Conservation (phyloP, 1,284 basidiomycete species). For the Blastosporella zonata region DNA sequence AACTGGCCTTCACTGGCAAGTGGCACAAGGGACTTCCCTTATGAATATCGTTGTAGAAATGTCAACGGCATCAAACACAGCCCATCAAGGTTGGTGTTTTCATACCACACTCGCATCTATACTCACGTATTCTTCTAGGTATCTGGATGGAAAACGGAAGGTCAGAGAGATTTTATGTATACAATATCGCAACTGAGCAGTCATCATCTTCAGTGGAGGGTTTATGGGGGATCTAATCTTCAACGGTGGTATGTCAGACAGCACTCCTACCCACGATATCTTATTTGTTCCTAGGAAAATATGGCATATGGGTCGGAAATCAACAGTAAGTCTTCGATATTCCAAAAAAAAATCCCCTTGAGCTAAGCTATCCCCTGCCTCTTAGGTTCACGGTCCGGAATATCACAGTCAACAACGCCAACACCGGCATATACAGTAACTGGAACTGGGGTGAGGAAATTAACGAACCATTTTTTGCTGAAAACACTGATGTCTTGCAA, state of each 20-base stretch:
- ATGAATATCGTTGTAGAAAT: conserved; percentile 66
- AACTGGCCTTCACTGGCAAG: conserved; percentile 69
- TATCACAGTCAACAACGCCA: conserved; percentile 53
- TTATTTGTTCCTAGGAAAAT: conserved; percentile 34
- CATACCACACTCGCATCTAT: neutral
- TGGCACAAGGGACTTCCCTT: conserved; percentile 76
- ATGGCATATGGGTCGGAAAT: conserved; percentile 65
- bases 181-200: neutral
- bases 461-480: conserved; percentile 10
- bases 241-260: conserved; percentile 43
- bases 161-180: conserved; percentile 25
- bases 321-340: conserved; percentile 49
- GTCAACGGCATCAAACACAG: conserved; percentile 52
- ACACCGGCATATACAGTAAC: conserved; percentile 35
- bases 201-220: conserved; percentile 46
- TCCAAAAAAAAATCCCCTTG: neutral
- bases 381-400: conserved; percentile 42
- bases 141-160: conserved; percentile 72
- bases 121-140: conserved; percentile 28
- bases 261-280: neutral
- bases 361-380: neutral
- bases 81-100: conserved; percentile 49
- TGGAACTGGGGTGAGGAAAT: conserved; percentile 59
- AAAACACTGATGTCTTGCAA: neutral
- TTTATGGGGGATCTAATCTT: conserved; percentile 70